A percentile compares a stretch with the other conserved stretches of the same genome.
Evolutionary conservation across 2,329 filamentous ascomycete genomes (phyloP).

Genomic region (Diaporthe capsici): DNA sequence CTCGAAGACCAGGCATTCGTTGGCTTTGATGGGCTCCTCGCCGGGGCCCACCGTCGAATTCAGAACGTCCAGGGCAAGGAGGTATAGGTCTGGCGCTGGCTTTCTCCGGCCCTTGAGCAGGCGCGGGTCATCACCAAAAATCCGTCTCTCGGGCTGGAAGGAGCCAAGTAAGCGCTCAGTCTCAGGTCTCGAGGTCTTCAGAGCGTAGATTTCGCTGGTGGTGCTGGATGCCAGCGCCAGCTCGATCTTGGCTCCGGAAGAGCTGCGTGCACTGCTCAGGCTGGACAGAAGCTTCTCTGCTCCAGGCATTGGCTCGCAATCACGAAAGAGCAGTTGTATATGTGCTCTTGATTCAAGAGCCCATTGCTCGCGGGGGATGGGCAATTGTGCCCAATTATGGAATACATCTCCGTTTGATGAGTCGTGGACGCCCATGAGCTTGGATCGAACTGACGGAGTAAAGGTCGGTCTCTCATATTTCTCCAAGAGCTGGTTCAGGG

Average conservation of each 20-base stretch:
- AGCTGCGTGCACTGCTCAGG: neutral
- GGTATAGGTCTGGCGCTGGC: neutral
- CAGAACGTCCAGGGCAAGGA: neutral
- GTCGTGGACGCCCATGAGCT: neutral
- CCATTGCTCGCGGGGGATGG: neutral
- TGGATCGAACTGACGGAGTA: neutral
- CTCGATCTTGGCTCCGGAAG: neutral
- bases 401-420: neutral
- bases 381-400: neutral
- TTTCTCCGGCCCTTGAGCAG: neutral
- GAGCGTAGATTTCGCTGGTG: neutral
- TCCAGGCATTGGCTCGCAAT: neutral
- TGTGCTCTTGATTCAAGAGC: neutral
- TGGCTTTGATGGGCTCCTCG: neutral
- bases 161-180: neutral
- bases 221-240: neutral
- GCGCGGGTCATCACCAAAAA: neutral
- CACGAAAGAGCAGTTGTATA: neutral
- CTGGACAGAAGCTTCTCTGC: neutral
- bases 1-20: neutral
- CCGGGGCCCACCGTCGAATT: neutral
- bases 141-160: neutral
- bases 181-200: neutral
- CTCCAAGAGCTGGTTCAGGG: neutral
- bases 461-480: neutral